Base-by-base conservation (phyloP, 1,284 basidiomycete genomes). In the Coniferiporia sulphurascens region DNA sequence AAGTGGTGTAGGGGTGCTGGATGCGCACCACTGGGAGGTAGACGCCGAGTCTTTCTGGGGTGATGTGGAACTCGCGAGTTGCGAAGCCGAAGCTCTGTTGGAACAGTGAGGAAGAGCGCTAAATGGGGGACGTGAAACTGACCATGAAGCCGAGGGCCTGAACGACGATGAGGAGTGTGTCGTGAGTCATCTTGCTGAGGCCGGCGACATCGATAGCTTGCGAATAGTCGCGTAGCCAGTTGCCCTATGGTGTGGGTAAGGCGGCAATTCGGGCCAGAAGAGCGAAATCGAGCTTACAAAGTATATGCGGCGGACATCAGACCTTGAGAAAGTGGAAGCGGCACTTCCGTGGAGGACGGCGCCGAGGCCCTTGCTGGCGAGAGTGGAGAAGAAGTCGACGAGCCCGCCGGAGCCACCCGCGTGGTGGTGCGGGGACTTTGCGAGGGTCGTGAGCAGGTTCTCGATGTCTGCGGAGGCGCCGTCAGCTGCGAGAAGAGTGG, bases 61-160 rank as follows among this genome's bases (percentile, higher is more conserved):
- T 84, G 46, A 84, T 77, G 65, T 82, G 78, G 59, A 85, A 84
- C 63, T 81, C 79, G 38, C 65, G 69, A 3, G 72, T 74, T 19
- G 70, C 72, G 64, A 76, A 78, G 7, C 79, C 80, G 53, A 67
- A 68, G 34, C 63, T 64, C 64, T 64, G 45, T 5, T 27, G 35
- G 34, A 4, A 5, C 21, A 53, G 13, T 43, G 27, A 19, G 52
- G 19, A 9, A n/a, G 22, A 6, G 34, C 15, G 46, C n/a, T 13
- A 12, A 12, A 43, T 12, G 13, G 22, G 44, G 9, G 50, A 52
- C 38, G n/a, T n/a, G 48, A n/a, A n/a, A n/a, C 35, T 71, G 56
- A 75, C 76, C 65, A 67, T 64, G 57, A 74, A 74, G 21, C 76
- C 75, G 21, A 79, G 71, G 6, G 75, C 76, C 73, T 79, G 77